Evolutionary conservation across 2,329 filamentous ascomycete species (phyloP).

Genomic region (Pezicula radicicola): DNA sequence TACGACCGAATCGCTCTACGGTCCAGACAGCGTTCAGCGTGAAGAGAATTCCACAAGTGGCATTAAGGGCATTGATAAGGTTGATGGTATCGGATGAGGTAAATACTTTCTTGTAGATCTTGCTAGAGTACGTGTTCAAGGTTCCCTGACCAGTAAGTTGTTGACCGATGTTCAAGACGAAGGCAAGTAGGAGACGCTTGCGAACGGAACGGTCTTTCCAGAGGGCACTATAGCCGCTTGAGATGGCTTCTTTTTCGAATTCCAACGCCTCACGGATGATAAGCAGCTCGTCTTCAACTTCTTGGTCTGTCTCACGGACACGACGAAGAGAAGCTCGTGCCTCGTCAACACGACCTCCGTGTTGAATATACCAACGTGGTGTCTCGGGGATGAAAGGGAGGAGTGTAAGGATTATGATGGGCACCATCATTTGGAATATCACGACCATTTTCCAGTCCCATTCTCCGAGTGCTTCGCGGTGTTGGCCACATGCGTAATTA

Average conservation of each 20-base stretch:
- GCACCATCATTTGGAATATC: constrained; percentile 67
- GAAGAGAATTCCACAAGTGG: constrained; percentile 69
- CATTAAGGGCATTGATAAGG: constrained; percentile 71
- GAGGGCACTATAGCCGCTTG: constrained; percentile 58
- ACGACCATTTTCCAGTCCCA: constrained; percentile 74
- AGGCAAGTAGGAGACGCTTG: constrained; percentile 62
- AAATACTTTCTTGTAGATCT: constrained; percentile 71
- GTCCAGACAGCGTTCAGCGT: constrained; percentile 72
- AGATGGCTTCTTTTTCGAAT: constrained; percentile 69
- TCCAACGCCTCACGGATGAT: constrained; percentile 66
- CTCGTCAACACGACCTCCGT: constrained; percentile 55
- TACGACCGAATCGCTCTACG: constrained; percentile 67
- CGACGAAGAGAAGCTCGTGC: constrained; percentile 54
- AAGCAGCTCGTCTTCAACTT: constrained; percentile 64
- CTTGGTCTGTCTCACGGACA: constrained; percentile 61
- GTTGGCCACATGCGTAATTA: constrained; percentile 58
- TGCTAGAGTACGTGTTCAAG: constrained; percentile 68
- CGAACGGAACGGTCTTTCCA: constrained; percentile 69
- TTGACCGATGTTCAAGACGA: constrained; percentile 67
- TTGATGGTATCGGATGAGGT: constrained; percentile 55
- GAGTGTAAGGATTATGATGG: constrained; percentile 55
- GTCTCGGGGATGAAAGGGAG: constrained; percentile 66
- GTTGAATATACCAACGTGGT: constrained; percentile 65
- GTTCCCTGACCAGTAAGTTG: constrained; percentile 72
- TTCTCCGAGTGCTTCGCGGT: constrained; percentile 54